Conservation (phyloP, 345 rosid genomes). For the Populus tremula region DNA sequence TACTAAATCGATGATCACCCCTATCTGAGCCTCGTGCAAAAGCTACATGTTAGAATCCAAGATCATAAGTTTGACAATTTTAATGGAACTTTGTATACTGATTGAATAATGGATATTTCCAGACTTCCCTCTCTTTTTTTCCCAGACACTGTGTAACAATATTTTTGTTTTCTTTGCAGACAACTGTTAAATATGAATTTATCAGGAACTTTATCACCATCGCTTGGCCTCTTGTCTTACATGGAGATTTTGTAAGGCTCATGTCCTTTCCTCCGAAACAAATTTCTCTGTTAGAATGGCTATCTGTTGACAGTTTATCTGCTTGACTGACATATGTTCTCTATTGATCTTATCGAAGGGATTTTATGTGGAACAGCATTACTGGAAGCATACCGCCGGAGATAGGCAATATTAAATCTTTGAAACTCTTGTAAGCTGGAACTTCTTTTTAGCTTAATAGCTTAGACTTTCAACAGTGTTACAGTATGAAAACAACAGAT, state of each 20-base stretch:
- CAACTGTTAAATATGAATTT: constrained; percentile 73
- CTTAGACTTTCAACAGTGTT: neutral
- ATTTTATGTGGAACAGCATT: constrained; percentile 91
- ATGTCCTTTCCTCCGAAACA: neutral
- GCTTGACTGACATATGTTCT: constrained; percentile 16
- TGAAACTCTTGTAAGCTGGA: constrained; percentile 75
- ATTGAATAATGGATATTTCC: neutral
- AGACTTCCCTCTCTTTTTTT: neutral
- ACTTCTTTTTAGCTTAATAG: constrained; percentile 6
- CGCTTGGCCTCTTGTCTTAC: constrained; percentile 64
- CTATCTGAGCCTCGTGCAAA: neutral
- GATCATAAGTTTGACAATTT: neutral
- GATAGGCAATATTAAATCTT: constrained; percentile 71
- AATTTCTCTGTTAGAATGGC: neutral
- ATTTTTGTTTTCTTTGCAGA: constrained; percentile 42
- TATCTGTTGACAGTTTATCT: neutral
- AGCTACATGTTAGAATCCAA: neutral
- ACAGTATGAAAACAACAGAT: neutral
- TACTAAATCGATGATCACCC: neutral
- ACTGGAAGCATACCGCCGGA: constrained; percentile 85
- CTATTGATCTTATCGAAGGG: constrained; percentile 45
- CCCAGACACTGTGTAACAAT: neutral
- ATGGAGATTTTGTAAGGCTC: constrained; percentile 62
- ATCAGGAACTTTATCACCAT: constrained; percentile 73
- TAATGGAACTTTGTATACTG: neutral